A percentile compares a stretch with the other conserved stretches of the same genome.
Conservation (phyloP, 2,329 filamentous ascomycete genomes). For the Neopestalotiopsis clavispora region DNA sequence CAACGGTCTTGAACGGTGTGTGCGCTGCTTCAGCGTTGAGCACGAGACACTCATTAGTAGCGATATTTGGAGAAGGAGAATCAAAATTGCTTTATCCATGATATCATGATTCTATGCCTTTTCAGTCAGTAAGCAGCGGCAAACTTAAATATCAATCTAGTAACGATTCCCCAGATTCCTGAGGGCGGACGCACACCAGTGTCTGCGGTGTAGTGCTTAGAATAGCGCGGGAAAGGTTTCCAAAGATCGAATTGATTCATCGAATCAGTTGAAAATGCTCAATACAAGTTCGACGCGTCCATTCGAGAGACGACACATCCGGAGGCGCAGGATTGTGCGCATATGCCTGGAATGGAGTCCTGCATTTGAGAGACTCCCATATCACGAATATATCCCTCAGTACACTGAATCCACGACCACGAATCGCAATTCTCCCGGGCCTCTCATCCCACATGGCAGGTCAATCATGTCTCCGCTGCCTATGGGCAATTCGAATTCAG, state of each 20-base stretch:
- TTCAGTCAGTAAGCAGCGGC: constrained; percentile 1
- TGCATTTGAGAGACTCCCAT: too few relatives aligned
- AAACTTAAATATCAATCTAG: neutral
- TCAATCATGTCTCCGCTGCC: neutral
- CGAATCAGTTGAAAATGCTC: neutral
- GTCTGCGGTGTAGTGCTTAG: neutral
- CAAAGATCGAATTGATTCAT: neutral
- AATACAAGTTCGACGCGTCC: too few relatives aligned
- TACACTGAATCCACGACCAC: neutral
- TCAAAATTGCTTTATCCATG: neutral
- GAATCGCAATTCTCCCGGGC: neutral
- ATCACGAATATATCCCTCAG: neutral
- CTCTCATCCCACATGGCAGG: neutral
- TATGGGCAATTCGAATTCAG: neutral
- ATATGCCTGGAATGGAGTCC: too few relatives aligned
- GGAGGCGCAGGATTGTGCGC: neutral
- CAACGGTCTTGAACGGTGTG: neutral
- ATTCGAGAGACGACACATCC: too few relatives aligned
- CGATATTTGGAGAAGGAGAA: neutral
- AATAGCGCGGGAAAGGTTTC: neutral
- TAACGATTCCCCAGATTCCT: neutral
- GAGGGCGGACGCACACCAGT: too few relatives aligned
- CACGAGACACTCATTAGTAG: neutral
- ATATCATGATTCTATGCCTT: neutral
- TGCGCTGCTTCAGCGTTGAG: neutral